Evolutionary conservation across 148 eudicot genomes (phyloP).

Genomic region (Salicornia ramosissima): DNA sequence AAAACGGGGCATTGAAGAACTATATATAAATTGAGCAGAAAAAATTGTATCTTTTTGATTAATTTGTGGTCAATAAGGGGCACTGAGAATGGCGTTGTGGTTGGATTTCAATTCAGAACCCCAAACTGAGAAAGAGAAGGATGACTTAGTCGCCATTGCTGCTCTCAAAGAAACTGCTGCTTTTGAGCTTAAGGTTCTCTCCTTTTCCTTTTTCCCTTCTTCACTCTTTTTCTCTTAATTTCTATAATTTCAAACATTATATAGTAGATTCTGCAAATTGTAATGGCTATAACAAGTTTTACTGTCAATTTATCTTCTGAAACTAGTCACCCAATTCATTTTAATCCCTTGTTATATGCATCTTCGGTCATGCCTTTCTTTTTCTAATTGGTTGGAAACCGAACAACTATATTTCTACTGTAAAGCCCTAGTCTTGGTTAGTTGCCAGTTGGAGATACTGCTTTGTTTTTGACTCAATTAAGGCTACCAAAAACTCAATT

Average conservation of each 20-base stretch:
- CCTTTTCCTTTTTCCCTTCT: background rate
- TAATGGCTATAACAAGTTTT: background rate
- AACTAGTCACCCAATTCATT: background rate
- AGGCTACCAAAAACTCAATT: too few relatives aligned
- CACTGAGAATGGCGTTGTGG: constrained; percentile 55
- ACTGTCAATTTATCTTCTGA: background rate
- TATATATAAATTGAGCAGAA: too few relatives aligned
- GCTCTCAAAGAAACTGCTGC: constrained; percentile 75
- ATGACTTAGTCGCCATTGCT: constrained; percentile 62
- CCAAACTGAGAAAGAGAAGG: constrained; percentile 49
- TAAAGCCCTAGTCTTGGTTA: too few relatives aligned
- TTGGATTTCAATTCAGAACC: constrained; percentile 70
- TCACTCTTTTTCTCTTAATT: background rate
- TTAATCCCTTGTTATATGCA: background rate
- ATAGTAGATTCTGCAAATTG: background rate
- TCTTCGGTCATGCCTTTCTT: too few relatives aligned
- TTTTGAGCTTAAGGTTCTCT: constrained; percentile 71
- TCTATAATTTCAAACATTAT: background rate
- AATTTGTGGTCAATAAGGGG: background rate
- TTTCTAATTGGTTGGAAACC: too few relatives aligned
- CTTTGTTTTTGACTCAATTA: too few relatives aligned
- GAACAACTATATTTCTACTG: too few relatives aligned
- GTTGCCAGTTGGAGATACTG: too few relatives aligned
- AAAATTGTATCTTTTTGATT: too few relatives aligned
- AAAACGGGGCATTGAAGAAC: too few relatives aligned